Evolutionary conservation across 2,329 filamentous ascomycete species (phyloP).

Genomic region (Pseudopyricularia cyperi): DNA sequence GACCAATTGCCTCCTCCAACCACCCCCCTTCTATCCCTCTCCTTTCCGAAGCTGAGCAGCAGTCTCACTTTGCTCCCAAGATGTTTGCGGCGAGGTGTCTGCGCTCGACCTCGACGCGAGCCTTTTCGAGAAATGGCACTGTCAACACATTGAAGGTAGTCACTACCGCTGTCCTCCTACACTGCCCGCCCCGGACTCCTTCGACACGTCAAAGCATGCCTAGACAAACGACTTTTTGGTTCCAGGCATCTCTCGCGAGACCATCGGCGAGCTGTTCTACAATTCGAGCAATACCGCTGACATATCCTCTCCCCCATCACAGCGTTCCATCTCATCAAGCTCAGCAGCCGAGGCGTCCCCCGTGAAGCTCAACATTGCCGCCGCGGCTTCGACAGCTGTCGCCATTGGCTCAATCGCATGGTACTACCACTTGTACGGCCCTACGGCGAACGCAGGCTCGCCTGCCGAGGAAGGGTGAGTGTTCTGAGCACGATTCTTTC

Average conservation of each 20-base stretch:
- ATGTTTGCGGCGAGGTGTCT: constrained; percentile 93
- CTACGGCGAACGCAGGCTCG: constrained; percentile 76
- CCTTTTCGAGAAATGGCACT: constrained; percentile 64
- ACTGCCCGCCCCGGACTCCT: neutral
- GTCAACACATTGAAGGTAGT: constrained; percentile 65
- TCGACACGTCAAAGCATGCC: neutral
- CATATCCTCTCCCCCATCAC: constrained; percentile 9
- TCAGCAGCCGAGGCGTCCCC: constrained; percentile 58
- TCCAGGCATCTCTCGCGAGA: neutral
- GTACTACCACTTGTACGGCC: constrained; percentile 95
- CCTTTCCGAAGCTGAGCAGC: constrained; percentile 23
- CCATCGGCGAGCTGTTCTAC: no score
- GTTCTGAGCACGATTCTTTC: neutral
- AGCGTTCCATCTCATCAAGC: constrained; percentile 61
- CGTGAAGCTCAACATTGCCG: constrained; percentile 75
- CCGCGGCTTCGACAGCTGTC: constrained; percentile 72
- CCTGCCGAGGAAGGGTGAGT: constrained; percentile 97
- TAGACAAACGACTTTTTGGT: neutral
- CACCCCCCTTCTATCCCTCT: constrained; percentile 16
- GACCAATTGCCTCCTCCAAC: constrained; percentile 23
- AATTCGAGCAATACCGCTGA: constrained; percentile 20
- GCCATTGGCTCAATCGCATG: constrained; percentile 84
- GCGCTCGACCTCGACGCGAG: constrained; percentile 77
- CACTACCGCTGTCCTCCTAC: neutral
- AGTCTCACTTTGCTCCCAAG: constrained; percentile 31